phyloP scores from a whole-genome alignment of 1,284 basidiomycete species.

The Malassezia arunalokei region DNA sequence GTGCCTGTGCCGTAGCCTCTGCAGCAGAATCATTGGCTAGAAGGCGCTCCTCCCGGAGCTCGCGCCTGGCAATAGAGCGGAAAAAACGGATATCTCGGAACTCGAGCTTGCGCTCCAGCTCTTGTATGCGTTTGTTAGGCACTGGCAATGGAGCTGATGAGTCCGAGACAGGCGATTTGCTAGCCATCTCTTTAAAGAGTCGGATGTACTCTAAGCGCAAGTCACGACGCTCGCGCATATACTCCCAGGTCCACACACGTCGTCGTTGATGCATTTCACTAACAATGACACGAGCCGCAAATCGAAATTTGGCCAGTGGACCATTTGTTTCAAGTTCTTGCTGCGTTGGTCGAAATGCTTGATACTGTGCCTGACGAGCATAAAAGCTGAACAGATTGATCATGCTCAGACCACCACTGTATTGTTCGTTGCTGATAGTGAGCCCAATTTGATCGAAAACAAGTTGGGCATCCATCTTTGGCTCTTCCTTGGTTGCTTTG shows the following conservation, averaged over 20 bases:
- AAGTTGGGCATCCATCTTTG: slow-evolving; percentile 76
- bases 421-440: slow-evolving; percentile 84
- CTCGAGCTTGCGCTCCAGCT: slow-evolving; percentile 67
- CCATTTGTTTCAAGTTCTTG: slow-evolving; percentile 58
- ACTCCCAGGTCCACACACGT: slow-evolving; percentile 80
- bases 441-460: slow-evolving; percentile 91
- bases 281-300: slow-evolving; percentile 70
- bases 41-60: slow-evolving; percentile 63
- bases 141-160: not conserved
- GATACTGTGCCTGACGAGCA: slow-evolving; percentile 65
- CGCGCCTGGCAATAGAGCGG: slow-evolving; percentile 82
- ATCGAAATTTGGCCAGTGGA: slow-evolving; percentile 63
- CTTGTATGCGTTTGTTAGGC: slow-evolving; percentile 49
- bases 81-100: slow-evolving; percentile 98
- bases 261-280: slow-evolving; percentile 75
- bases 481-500: slow-evolving; percentile 56
- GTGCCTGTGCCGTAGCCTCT: slow-evolving; percentile 53
- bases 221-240: slow-evolving; percentile 76
- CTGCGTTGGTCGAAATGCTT: slow-evolving; percentile 56
- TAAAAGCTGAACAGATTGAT: slow-evolving; percentile 97
- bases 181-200: slow-evolving; percentile 61
- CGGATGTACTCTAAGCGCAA: slow-evolving; percentile 70
- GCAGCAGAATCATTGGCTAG: not conserved
- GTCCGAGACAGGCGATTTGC: not conserved
- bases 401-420: slow-evolving; percentile 82